A percentile compares a stretch with the other conserved stretches of the same genome.
Conservation (phyloP, 2,329 filamentous ascomycete species). For the Ophiocordyceps camponoti-saundersi region DNA sequence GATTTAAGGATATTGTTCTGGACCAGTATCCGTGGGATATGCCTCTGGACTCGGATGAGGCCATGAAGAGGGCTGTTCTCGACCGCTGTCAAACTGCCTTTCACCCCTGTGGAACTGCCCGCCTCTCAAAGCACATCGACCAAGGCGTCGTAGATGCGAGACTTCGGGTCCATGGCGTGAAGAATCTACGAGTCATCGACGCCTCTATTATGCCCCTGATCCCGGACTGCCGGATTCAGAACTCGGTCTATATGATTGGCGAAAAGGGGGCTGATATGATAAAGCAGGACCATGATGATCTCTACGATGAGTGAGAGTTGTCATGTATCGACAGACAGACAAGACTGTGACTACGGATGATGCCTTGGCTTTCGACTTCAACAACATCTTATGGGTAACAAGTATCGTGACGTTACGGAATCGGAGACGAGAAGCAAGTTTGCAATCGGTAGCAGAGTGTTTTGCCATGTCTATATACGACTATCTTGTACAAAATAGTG, state of each 20-base stretch:
- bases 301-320: neutral
- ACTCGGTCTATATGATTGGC: conserved; percentile 41
- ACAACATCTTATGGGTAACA: neutral
- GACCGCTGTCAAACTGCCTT: conserved; percentile 43
- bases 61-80: conserved; percentile 37
- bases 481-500: neutral
- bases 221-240: conserved; percentile 40
- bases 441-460: neutral
- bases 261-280: conserved; percentile 24
- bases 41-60: conserved; percentile 35
- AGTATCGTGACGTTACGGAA: neutral
- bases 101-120: conserved; percentile 38
- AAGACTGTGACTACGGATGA: neutral
- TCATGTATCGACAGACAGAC: neutral
- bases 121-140: conserved; percentile 31
- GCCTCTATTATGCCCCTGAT: conserved; percentile 38
- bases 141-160: conserved; percentile 33
- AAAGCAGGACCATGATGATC: neutral
- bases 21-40: conserved; percentile 43
- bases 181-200: conserved; percentile 35
- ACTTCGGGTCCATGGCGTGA: conserved; percentile 35
- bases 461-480: neutral
- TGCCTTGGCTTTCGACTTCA: neutral
- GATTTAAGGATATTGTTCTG: conserved; percentile 34
- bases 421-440: neutral